These are phyloP conservation scores for Sclerotinia glacialis DNA, from an alignment of 2,329 filamentous ascomycete species.

Conservation along the genomic window DNA sequence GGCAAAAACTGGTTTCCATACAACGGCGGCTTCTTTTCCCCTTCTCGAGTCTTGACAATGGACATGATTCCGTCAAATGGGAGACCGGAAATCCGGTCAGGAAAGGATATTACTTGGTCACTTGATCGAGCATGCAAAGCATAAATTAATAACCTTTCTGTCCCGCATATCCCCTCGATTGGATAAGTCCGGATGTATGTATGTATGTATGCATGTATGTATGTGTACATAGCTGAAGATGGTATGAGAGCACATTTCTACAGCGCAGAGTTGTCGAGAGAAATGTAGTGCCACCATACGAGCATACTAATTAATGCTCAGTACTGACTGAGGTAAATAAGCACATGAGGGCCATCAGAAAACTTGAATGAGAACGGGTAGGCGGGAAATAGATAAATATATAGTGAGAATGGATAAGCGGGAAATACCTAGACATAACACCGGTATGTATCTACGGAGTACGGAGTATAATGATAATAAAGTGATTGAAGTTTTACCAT, in stretches of 20 bases:
- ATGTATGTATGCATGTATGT: background rate
- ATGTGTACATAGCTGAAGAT: background rate
- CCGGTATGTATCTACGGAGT: too few species aligned
- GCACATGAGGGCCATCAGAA: background rate
- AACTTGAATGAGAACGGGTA: background rate
- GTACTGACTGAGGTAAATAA: background rate
- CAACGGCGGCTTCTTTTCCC: background rate
- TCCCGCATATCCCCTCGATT: background rate
- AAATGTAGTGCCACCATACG: background rate
- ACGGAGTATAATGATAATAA: background rate
- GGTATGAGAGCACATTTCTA: conserved; percentile 1
- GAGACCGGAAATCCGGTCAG: background rate
- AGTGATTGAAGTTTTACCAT: background rate
- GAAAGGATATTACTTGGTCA: background rate
- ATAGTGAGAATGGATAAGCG: too few species aligned
- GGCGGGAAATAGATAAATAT: background rate
- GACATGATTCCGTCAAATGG: background rate
- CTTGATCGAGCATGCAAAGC: background rate
- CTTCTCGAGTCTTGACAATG: background rate
- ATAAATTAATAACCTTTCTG: background rate
- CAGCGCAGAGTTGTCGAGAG: background rate
- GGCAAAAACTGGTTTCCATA: background rate
- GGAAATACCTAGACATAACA: too few species aligned
- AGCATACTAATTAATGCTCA: background rate
- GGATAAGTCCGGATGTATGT: conserved; percentile 4